Base-by-base conservation (phyloP, 164 flowering plant species). In the Umbellularia californica region DNA sequence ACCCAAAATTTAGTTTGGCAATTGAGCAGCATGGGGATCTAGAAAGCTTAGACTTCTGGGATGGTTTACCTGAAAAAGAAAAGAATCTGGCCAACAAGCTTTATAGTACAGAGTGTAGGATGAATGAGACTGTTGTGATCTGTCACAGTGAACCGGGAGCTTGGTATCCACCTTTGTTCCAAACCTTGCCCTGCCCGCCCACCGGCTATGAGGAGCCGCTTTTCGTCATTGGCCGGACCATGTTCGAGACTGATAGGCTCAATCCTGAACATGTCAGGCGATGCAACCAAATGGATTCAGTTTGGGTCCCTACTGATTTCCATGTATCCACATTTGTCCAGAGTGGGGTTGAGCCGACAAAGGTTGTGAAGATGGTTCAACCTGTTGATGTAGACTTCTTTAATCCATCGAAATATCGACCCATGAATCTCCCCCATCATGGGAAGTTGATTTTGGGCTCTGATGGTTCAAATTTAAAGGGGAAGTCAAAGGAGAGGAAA, bases 131-230 rank as follows among this genome's bases (percentile, higher is more conserved):
- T 20, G 76, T 92, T 55, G 91, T 92, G 66, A 78, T 90, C 9
- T 92, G 97, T 63, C 97, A 90, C 70, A 89, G 93, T 76, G 97
- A 92, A 79, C 97, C 97, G 12, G 97, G 97, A 65, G 94, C 95
- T 78, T 90, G 97, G 94, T 78, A 86, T 64, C 93, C 95, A 7
- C 94, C 93, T 28, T 74, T 92, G 79, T 90, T 88, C 75, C 71
- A 90, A 11, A 92, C 97, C 24, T 50, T 77, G 4, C 93, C 93
- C 2, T 92, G 97, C 75, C 97, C 97, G 25, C 92, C 93, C 6
- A 65, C 72, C 58, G 90, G 84, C 22, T 89, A 88, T 68, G 77
- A 66, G 2, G 79, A 83, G 25, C 85, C 83, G 63, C 72, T 62
- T 84, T 82, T 74, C 22, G 91, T 87, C 4, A 77, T 92, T 24